Percentiles rank a stretch among this genome's conserved stretches.
These are phyloP conservation scores for Begonia masoniana DNA, from an alignment of 306 rosid species.

Conservation along the genomic window DNA sequence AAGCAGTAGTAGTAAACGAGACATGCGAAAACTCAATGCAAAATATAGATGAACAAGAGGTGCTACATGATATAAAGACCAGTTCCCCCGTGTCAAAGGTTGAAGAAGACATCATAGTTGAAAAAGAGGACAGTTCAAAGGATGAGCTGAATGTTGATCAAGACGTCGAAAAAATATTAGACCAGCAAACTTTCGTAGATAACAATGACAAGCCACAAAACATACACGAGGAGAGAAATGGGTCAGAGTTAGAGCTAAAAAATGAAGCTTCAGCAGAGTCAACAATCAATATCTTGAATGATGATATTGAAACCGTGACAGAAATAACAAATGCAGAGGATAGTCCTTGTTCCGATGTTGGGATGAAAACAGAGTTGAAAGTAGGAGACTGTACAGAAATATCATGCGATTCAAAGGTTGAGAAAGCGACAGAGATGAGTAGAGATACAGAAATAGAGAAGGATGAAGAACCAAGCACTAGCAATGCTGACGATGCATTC, in stretches of 20 bases:
- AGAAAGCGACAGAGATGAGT: constrained; percentile 8
- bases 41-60: too few species aligned
- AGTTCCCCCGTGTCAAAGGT: constrained; percentile 1
- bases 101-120: constrained; percentile 11
- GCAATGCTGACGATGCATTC: constrained; percentile 4
- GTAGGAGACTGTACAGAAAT: constrained; percentile 5
- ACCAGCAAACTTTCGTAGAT: constrained; percentile 10
- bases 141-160: constrained; percentile 11
- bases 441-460: constrained; percentile 4
- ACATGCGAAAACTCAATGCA: too few species aligned
- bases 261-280: constrained; percentile 11
- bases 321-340: constrained; percentile 2
- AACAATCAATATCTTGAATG: constrained; percentile 1
- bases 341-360: neutral
- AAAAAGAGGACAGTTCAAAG: constrained; percentile 6
- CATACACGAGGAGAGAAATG: constrained; percentile 11
- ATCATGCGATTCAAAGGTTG: constrained; percentile 1
- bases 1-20: constrained; percentile 1
- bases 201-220: constrained; percentile 8
- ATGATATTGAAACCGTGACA: constrained; percentile 6
- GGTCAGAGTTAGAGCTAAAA: constrained; percentile 5
- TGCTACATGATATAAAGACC: too few species aligned
- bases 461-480: constrained; percentile 1
- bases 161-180: constrained; percentile 10
- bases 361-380: constrained; percentile 1